phyloP scores from a whole-genome alignment of 202 grass and related monocot genomes.

The Eragrostis tef region DNA sequence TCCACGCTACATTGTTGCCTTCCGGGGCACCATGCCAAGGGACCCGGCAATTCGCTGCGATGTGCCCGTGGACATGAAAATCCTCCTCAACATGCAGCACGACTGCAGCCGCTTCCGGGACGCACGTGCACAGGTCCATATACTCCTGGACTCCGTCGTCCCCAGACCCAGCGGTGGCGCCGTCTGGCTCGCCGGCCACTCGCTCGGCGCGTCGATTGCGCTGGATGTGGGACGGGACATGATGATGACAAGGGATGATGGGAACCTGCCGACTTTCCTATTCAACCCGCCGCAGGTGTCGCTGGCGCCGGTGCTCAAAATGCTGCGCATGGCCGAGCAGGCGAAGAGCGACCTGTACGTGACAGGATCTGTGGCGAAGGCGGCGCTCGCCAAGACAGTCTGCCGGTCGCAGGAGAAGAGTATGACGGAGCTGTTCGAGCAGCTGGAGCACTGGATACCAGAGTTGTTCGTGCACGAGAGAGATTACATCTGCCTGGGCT shows the following conservation, averaged over 20 bases:
- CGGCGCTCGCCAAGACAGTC: not conserved
- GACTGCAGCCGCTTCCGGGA: slow-evolving; percentile 9
- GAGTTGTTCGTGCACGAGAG: slow-evolving; percentile 35
- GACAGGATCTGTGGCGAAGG: not conserved
- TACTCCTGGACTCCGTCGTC: not conserved
- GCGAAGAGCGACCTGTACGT: not conserved
- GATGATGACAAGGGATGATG: not conserved
- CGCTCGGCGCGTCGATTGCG: slow-evolving; percentile 48
- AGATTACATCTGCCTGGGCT: slow-evolving; percentile 14
- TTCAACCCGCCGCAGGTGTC: slow-evolving; percentile 51
- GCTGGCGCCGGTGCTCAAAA: not conserved
- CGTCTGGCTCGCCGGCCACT: slow-evolving; percentile 53
- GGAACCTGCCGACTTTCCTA: slow-evolving; percentile 23
- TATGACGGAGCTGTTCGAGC: slow-evolving; percentile 11
- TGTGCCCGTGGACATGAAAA: not conserved
- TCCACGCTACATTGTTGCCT: slow-evolving; percentile 29
- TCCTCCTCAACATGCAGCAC: slow-evolving; percentile 28
- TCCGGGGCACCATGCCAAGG: slow-evolving; percentile 35
- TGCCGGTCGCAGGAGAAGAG: not conserved
- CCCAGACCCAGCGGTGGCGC: not conserved
- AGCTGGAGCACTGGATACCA: slow-evolving; percentile 19
- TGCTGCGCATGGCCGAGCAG: not conserved
- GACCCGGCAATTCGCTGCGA: not conserved
- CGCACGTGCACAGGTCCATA: not conserved
- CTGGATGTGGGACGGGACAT: slow-evolving; percentile 34